Evolutionary conservation across 1,284 basidiomycete species (phyloP), one percentile per base, ranked within the genome.

Genomic region (Phylloporus gajari): DNA sequence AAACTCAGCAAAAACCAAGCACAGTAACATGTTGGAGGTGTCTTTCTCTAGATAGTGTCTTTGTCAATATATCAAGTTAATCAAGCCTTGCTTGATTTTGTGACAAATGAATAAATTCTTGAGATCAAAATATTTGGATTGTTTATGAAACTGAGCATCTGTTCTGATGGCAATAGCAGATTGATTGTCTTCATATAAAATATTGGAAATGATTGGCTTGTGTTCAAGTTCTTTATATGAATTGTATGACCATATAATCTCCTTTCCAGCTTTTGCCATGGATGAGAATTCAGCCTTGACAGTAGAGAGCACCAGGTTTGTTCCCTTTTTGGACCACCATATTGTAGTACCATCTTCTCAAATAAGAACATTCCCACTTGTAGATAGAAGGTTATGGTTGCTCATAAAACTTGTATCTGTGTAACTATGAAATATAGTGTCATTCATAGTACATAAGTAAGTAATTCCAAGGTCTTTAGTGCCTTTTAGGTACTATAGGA

Each of bases 251-350:
- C 61, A 59, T 6, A 68, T 4, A 6, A 15, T 27, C 15, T 67
- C 62, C n/a, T 44, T 48, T 9, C 11, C n/a, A 11, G 63, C 48
- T n/a, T 48, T 12, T 19, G 48, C 62, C 44, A 65, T 65, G 2
- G 62, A 9, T 17, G 11, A 6, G n/a, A 48, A 71, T 48, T 71
- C 70, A 6, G 62, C 32, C 56, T 71, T 42, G 2, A 53, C 51
- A 0, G 40, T 61, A 1, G 67, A 66, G 2, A 56, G 12, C 0
- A 30, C n/a, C 0, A 30, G n/a, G 2, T 5, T n/a, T 66, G 56
- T 53, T 56, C 62, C 23, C 65, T 40, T 25, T 25, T 25, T 23
- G 25, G 70, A 53, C 8, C 32, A 42, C 67, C 63, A 68, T 8
- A 38, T 38, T 2, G 68, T 60, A 3, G 61, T 21, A 2, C 63